Conservation (phyloP, 305 asterid species). For the Ajuga reptans region DNA sequence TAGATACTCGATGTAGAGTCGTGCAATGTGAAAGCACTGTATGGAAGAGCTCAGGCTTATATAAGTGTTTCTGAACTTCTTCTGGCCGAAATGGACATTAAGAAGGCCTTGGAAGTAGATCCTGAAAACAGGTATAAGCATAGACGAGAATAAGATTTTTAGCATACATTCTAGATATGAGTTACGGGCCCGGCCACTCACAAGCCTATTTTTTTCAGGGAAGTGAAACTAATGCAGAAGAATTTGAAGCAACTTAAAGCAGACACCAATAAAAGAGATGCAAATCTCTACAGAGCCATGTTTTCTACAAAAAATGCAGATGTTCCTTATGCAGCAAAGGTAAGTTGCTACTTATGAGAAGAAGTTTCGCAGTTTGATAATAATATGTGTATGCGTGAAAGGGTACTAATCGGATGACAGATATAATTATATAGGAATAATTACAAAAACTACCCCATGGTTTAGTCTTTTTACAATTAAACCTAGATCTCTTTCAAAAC, state of each 20-base stretch:
- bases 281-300: conserved; percentile 49
- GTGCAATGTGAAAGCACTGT: conserved; percentile 62
- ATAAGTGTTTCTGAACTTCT: conserved; percentile 43
- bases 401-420: too few species aligned
- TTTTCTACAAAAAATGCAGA: conserved; percentile 36
- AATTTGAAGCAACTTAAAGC: conserved; percentile 42
- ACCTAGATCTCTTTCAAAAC: too few species aligned
- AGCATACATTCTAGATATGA: background rate
- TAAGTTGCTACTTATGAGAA: background rate
- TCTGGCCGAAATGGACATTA: conserved; percentile 57
- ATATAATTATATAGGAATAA: too few species aligned
- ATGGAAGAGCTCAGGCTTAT: conserved; percentile 67
- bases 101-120: conserved; percentile 54
- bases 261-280: conserved; percentile 52
- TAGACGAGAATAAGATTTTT: background rate
- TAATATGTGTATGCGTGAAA: too few species aligned
- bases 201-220: conserved; percentile 34
- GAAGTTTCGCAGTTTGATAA: background rate
- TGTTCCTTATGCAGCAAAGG: conserved; percentile 39
- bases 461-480: too few species aligned
- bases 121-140: conserved; percentile 52
- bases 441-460: too few species aligned
- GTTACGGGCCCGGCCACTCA: background rate
- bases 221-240: conserved; percentile 47
- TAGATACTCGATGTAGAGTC: conserved; percentile 54